These are phyloP conservation scores for Macrolepiota dolichaula DNA, from an alignment of 768 basidiomycete species.

Conservation along the genomic window DNA sequence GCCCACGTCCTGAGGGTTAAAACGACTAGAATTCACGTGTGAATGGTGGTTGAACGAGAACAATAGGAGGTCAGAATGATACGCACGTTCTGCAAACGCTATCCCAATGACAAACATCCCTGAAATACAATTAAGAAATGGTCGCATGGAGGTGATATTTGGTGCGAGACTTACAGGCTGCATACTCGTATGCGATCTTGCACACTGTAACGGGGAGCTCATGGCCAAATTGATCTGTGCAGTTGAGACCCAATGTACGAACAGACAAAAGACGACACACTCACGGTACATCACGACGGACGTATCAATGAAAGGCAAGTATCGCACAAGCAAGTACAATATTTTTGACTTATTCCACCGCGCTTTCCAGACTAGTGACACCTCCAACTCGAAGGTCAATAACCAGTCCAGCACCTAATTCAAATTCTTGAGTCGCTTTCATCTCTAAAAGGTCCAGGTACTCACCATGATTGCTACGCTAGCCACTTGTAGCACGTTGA, in stretches of 20 bases:
- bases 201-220: not conserved
- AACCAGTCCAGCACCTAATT: slow-evolving; percentile 18
- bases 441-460: not conserved
- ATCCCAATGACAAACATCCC: slow-evolving; percentile 13
- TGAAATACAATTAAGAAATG: not conserved
- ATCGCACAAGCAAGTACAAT: slow-evolving; percentile 9
- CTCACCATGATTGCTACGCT: slow-evolving; percentile 9
- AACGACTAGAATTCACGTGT: slow-evolving; percentile 2
- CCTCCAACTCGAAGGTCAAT: slow-evolving; percentile 21
- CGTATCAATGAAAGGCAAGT: slow-evolving; percentile 12
- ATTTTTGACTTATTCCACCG: slow-evolving; percentile 10
- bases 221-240: slow-evolving; percentile 6
- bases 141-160: not conserved
- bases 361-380: slow-evolving; percentile 5
- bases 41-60: not conserved
- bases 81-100: slow-evolving; percentile 11
- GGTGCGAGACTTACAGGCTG: slow-evolving; percentile 3
- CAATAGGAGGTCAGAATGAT: not conserved
- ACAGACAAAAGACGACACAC: not conserved
- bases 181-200: not conserved
- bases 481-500: not conserved
- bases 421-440: not conserved
- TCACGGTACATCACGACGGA: slow-evolving; percentile 12
- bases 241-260: not conserved
- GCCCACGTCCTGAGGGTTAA: slow-evolving; percentile 12